Base-by-base conservation (phyloP, 202 grass and related monocot species). In the Carex arenaria region DNA sequence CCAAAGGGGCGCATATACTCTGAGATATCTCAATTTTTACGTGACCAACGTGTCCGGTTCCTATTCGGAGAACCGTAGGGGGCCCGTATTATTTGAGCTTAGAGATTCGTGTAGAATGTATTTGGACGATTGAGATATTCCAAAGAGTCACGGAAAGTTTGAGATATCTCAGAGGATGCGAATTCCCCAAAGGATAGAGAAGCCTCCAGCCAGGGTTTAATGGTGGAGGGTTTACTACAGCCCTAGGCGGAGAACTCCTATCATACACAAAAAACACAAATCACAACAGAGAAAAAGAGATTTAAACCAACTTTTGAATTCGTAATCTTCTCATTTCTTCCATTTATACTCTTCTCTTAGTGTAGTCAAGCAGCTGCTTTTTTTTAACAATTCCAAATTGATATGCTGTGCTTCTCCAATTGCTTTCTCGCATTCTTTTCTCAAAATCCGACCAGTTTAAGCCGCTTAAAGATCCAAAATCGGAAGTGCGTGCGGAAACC, bases 181-280 rank as follows among this genome's bases (percentile, higher is more conserved):
- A 26, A 26, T 26, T 26, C 26, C 26, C 38, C 4, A 40, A 82
- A 11, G 89, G 3, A 91, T 94, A 86, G 85, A 87, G 22, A 89
- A 85, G 75, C 86, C 86, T 0, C 79, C 61, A 22, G 91, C 84
- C 85, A 89, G 92, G 89, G 90, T 90, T 82, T 86, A 91, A 23
- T 89, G 89, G 89, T 92, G 91, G 87, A 88, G 90, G 40, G 81
- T 88, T 7, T 94, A 94, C 85, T 86, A 85, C 85, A 81, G 85
- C 83, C 86, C 87, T 59, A 83, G 85, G 23, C 85, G 67, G 0
- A 31, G 83, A 72, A 91, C 87, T 88, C 84, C 30, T 71, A 26
- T 49, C 38, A 45, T 4, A 17, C 34, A 70, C 3, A 60, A 85
- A 52, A 64, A 0, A 18, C 14, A 40, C 67, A 72, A 72, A 72